Conservation (phyloP, 805 yeast species). For the Scheffersomyces stipitis region DNA sequence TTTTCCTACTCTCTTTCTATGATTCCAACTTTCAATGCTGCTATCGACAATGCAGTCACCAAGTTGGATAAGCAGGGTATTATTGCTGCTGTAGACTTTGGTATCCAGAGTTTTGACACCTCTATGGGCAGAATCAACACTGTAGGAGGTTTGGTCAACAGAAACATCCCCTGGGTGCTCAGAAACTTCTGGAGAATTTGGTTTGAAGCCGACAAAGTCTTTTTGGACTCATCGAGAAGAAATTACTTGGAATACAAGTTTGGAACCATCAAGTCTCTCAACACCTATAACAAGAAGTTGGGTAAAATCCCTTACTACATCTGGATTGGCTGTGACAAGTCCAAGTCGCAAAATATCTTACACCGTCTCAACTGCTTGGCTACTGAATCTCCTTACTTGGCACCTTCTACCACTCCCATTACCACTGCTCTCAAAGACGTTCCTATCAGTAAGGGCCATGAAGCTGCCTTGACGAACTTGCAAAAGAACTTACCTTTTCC, state of each 20-base stretch:
- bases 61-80: slow-evolving; percentile 58
- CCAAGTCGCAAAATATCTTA: slow-evolving; percentile 40
- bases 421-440: slow-evolving; percentile 22
- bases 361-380: slow-evolving; percentile 73
- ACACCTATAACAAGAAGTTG: slow-evolving; percentile 59
- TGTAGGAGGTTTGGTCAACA: slow-evolving; percentile 67
- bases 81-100: slow-evolving; percentile 75
- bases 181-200: slow-evolving; percentile 85
- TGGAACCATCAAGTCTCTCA: slow-evolving; percentile 76
- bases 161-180: slow-evolving; percentile 74
- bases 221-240: slow-evolving; percentile 76
- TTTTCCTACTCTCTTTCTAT: slow-evolving; percentile 80
- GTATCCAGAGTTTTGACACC: slow-evolving; percentile 67
- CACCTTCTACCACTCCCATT: slow-evolving; percentile 47
- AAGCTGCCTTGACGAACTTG: slow-evolving; percentile 66
- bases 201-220: slow-evolving; percentile 84
- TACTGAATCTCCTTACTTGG: slow-evolving; percentile 79
- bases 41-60: slow-evolving; percentile 64
- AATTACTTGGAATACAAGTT: slow-evolving; percentile 80
- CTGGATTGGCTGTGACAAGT: slow-evolving; percentile 66
- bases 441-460: slow-evolving; percentile 67
- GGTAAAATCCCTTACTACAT: slow-evolving; percentile 82
- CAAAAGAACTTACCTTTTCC: slow-evolving; percentile 74
- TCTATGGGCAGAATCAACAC: slow-evolving; percentile 69
- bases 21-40: slow-evolving; percentile 82